Base-by-base conservation (phyloP, 441 rosid species). In the Euphorbia schlechtendalii region DNA sequence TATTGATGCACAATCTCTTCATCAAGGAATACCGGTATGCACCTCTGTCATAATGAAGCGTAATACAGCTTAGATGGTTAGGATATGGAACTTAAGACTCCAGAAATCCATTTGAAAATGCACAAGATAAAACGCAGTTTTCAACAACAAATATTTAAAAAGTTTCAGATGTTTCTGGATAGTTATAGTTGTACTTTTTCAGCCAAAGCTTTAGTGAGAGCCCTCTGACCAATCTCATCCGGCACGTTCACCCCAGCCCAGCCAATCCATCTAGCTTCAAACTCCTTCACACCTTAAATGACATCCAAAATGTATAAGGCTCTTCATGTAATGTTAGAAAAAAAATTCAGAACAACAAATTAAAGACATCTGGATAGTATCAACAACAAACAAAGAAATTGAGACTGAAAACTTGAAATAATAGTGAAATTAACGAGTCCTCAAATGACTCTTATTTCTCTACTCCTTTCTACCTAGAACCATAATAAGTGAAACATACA, bases 231-330 rank as follows among this genome's bases (percentile, higher is more conserved):
- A 68, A 70, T 69, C 66, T 80, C 86, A 78, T 88, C 96, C 55
- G 86, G 83, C 22, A 88, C 96, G 70, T 83, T 84, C 59, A 86
- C 96, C 61, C 96, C 96, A 64, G 96, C 92, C 96, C 92, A 88
- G 66, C 96, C 96, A 74, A 88, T 86, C 96, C 96, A 88, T 65
- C 84, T 86, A 54, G 92, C 82, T 67, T 88, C 92, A 61, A 86
- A 86, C 69, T 86, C 92, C 74, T 34, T 34, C 78, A 88, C 83
- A 59, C 96, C 96, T 88, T 77, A 63, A 61, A 67, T 27, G 30
- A 4, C 30, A 27, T 27, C 20, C 61, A 61, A 61, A 58, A 74
- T 63, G 18, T 27, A 20, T 1, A 61, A 46, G 21, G 36, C 24
- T 46, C 41, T 21, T 25, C 18, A 28, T 5, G 15, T 10, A 56